These are phyloP conservation scores for Termitomyces sp. DNA, from an alignment of 768 basidiomycete genomes.

Conservation along the genomic window DNA sequence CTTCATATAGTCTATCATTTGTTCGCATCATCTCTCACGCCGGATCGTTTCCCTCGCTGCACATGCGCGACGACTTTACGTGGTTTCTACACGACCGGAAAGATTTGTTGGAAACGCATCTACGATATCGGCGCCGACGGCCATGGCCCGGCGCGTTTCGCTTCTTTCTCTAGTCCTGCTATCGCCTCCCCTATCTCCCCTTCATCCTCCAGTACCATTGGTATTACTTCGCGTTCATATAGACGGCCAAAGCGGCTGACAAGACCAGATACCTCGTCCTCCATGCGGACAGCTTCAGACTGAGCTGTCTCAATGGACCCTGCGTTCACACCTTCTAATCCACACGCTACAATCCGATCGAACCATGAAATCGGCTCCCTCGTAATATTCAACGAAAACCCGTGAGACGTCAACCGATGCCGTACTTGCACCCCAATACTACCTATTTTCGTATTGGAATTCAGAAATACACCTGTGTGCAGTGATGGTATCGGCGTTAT, in stretches of 20 bases:
- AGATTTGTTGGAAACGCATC: background rate
- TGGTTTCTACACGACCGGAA: background rate
- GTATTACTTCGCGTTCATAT: constrained; percentile 43
- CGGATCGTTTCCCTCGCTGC: background rate
- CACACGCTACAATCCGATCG: constrained; percentile 84
- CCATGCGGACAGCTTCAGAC: constrained; percentile 33
- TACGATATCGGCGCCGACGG: constrained; percentile 16
- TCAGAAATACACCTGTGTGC: constrained; percentile 88
- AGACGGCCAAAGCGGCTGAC: constrained; percentile 38
- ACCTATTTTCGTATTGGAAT: constrained; percentile 76
- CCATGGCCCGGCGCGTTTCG: constrained; percentile 37
- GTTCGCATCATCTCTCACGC: background rate
- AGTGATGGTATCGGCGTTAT: constrained; percentile 55
- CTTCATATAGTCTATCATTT: background rate
- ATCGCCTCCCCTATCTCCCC: constrained; percentile 46
- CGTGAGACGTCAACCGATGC: constrained; percentile 91
- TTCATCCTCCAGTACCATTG: constrained; percentile 34
- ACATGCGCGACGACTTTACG: too few species aligned
- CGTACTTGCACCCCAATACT: constrained; percentile 97
- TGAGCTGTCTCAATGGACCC: constrained; percentile 53
- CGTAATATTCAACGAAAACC: constrained; percentile 90
- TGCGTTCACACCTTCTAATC: constrained; percentile 76
- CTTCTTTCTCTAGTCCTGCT: constrained; percentile 38
- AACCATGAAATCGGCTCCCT: constrained; percentile 83
- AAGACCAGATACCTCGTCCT: constrained; percentile 47